phyloP scores from a whole-genome alignment of 2,329 filamentous ascomycete genomes.

The Alternaria alternata region DNA sequence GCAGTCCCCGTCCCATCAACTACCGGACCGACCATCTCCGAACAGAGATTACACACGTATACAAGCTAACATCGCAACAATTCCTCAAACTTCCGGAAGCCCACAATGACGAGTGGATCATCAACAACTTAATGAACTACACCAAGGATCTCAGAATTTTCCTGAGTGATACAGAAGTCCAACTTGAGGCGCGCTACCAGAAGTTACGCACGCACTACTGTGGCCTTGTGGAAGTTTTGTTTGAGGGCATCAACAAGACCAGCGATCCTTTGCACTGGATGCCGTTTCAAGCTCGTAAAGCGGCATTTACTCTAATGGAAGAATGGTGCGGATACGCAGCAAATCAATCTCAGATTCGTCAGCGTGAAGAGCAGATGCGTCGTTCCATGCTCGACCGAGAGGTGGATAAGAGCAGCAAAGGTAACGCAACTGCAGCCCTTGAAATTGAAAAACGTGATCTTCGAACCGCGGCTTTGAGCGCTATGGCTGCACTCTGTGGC shows the following conservation, averaged over 20 bases:
- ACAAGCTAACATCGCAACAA: conserved; percentile 89
- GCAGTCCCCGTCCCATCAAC: conserved; percentile 77
- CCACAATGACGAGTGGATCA: conserved; percentile 86
- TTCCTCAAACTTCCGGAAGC: conserved; percentile 82
- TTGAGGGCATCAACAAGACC: conserved; percentile 87
- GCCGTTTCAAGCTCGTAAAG: conserved; percentile 95
- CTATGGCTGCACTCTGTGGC: conserved; percentile 92
- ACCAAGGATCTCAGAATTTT: conserved; percentile 93
- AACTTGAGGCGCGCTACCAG: conserved; percentile 94
- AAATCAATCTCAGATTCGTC: conserved; percentile 82
- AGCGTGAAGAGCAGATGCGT: conserved; percentile 85
- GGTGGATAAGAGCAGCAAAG: conserved; percentile 73
- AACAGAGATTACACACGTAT: conserved; percentile 95
- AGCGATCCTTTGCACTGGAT: conserved; percentile 91
- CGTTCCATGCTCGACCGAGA: conserved; percentile 85
- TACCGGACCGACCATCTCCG: conserved; percentile 85
- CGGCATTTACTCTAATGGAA: conserved; percentile 95
- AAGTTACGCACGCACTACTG: conserved; percentile 93
- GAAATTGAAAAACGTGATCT: conserved; percentile 97
- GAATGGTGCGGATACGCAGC: conserved; percentile 99
- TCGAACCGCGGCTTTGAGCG: conserved; percentile 86
- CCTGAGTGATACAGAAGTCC: conserved; percentile 91
- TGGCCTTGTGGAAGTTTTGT: conserved; percentile 89
- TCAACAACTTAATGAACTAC: conserved; percentile 87
- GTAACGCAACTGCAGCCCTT: conserved; percentile 84